phyloP scores from a whole-genome alignment of 2,329 filamentous ascomycete genomes.

The Falciphora oryzae region DNA sequence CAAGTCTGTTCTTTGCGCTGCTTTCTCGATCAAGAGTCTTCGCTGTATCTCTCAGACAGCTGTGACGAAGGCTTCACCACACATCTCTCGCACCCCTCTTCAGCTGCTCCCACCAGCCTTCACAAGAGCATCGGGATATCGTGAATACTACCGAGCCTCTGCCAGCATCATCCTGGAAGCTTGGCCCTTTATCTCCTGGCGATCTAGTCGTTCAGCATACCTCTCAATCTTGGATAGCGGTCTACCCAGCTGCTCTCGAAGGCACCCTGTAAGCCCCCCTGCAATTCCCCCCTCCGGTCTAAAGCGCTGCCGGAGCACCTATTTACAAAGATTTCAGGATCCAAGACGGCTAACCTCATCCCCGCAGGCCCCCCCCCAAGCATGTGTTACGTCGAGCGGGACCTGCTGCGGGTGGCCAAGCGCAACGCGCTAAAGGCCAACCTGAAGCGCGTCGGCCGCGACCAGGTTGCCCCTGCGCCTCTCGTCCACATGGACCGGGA shows the following conservation, averaged over 20 bases:
- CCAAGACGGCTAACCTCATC: background rate
- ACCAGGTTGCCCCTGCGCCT: background rate
- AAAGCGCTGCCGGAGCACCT: too few species aligned
- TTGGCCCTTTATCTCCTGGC: background rate
- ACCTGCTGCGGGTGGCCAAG: constrained; percentile 1
- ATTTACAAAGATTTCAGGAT: background rate
- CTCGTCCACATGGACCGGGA: background rate
- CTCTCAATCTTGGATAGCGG: too few species aligned
- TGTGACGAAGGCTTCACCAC: too few species aligned
- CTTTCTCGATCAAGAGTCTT: too few species aligned
- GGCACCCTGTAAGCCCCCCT: background rate
- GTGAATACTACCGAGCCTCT: too few species aligned
- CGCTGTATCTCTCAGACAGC: too few species aligned
- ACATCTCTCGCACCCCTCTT: too few species aligned
- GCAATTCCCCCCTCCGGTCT: too few species aligned
- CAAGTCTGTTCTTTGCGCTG: too few species aligned
- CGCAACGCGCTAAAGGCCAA: background rate
- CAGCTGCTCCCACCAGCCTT: too few species aligned
- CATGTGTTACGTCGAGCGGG: background rate
- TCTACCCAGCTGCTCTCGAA: background rate
- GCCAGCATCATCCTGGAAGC: background rate
- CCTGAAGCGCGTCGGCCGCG: background rate
- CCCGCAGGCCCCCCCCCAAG: background rate
- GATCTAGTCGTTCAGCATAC: background rate
- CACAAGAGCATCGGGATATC: too few species aligned